Base-by-base conservation (phyloP, 2,329 filamentous ascomycete species). In the Madurella fahalii region DNA sequence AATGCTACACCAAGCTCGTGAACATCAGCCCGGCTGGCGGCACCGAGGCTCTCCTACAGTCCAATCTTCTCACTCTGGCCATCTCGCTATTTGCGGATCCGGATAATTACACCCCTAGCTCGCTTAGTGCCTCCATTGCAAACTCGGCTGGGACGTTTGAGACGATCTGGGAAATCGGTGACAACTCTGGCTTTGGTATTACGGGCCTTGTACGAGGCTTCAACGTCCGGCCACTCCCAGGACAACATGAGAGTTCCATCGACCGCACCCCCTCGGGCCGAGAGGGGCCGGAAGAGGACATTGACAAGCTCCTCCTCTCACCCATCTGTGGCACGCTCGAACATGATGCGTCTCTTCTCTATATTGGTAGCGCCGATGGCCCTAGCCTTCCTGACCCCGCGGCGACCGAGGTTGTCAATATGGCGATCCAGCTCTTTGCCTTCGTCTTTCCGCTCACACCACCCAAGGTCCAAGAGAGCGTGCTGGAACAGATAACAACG, bases 111-210 rank as follows among this genome's bases (percentile, higher is more conserved):
- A 84, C 85, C 0, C 86, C 89, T 15, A 93, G 84, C 64, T 93
- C 91, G 1, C 70, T 97, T 46, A 95, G 93, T 65, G 88, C 90
- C 13, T 90, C 92, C 0, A 96, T 99, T 65, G 93, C 93, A 16
- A 94, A 87, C 61, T 89, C 92, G 15, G 89, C 91, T 1, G 90
- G 89, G 5, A 88, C 85, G 2, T 96, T 97, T 65, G 94, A 99
- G 64, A 92, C 85, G 1, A 83, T 99, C 40, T 99, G 94, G 94
- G 93, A 97, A 59, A 83, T 96, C 7, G 88, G 86, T 9, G 94
- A 99, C 69, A 97, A 97, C 66, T 92, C 86, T 63, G 93, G 92
- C 1, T 97, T 96, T 69, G 94, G 95, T 2, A 86, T 99, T 15
- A 95, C 90, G 9, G 90, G 92, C 1, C 75, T 97, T 18, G 85